These are phyloP conservation scores for Aurantiochytrium sp. DNA, from an alignment of 108 stramenopile genomes.

Conservation along the genomic window DNA sequence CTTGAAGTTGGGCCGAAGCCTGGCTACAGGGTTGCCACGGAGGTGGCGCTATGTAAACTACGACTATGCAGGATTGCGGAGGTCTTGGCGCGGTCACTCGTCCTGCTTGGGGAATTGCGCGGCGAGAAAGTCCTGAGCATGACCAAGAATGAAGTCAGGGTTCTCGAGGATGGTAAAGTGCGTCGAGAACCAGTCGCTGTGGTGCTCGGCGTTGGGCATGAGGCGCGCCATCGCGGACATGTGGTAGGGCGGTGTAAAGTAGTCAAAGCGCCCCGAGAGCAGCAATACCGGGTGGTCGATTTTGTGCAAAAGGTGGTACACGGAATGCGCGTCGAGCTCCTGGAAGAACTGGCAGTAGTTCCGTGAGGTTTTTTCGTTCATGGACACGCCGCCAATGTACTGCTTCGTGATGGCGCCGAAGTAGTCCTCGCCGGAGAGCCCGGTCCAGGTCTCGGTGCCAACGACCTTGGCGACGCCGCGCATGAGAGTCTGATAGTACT, in stretches of 20 bases:
- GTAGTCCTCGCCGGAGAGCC: neutral
- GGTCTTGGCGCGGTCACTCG: too few relatives aligned
- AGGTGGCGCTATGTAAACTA: too few relatives aligned
- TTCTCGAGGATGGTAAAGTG: slow-evolving; percentile 13
- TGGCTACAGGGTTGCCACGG: too few relatives aligned
- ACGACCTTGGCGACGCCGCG: neutral
- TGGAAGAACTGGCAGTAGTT: slow-evolving; percentile 5
- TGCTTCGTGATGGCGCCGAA: neutral
- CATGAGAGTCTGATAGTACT: neutral
- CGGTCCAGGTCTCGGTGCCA: neutral
- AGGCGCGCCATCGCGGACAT: neutral
- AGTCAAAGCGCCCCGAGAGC: neutral
- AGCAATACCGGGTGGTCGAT: neutral
- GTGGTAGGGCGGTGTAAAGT: neutral
- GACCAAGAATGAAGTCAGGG: neutral
- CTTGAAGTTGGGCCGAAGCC: too few relatives aligned
- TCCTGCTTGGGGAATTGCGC: neutral
- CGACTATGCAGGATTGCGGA: too few relatives aligned
- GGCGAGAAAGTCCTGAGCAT: neutral
- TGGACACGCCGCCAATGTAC: slow-evolving; percentile 1
- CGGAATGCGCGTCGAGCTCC: slow-evolving; percentile 12
- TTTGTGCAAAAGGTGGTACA: slow-evolving; percentile 11
- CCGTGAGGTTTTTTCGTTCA: neutral
- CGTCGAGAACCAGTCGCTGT: neutral
- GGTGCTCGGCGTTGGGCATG: neutral